phyloP scores from a whole-genome alignment of 208 protist genomes.

The Endotrypanum monterogeii region DNA sequence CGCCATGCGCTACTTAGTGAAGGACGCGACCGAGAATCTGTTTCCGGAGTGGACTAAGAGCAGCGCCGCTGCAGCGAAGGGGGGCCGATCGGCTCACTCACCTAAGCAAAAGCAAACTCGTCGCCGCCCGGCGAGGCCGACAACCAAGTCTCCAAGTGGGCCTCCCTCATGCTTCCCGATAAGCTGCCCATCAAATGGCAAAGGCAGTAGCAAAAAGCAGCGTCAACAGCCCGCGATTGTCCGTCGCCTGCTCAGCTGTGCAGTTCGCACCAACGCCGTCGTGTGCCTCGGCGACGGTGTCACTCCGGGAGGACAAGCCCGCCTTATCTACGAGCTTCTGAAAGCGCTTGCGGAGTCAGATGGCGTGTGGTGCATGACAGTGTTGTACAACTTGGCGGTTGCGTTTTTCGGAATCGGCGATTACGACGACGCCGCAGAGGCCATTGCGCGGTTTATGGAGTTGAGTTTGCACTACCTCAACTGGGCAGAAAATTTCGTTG shows the following conservation, averaged over 20 bases:
- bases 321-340: constrained; percentile 36
- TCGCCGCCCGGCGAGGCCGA: not conserved
- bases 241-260: constrained; percentile 20
- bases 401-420: constrained; percentile 42
- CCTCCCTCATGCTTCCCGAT: not conserved
- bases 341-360: constrained; percentile 43
- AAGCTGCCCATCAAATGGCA: not conserved
- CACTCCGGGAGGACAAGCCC: constrained; percentile 20
- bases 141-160: not conserved
- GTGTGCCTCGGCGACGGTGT: constrained; percentile 24
- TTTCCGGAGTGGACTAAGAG: constrained; percentile 28
- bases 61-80: not conserved
- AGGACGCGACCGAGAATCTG: constrained; percentile 10
- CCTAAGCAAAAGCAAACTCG: not conserved
- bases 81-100: not conserved
- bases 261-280: constrained; percentile 26
- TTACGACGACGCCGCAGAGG: constrained; percentile 76
- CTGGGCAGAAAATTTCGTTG: not conserved
- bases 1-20: constrained; percentile 42
- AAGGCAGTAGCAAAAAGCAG: not conserved
- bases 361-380: constrained; percentile 50
- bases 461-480: constrained; percentile 51
- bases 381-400: constrained; percentile 83
- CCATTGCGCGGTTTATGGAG: constrained; percentile 77
- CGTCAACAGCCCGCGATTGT: not conserved